Conservation (phyloP, 2,329 filamentous ascomycete genomes). For the Colletotrichum noveboracense region DNA sequence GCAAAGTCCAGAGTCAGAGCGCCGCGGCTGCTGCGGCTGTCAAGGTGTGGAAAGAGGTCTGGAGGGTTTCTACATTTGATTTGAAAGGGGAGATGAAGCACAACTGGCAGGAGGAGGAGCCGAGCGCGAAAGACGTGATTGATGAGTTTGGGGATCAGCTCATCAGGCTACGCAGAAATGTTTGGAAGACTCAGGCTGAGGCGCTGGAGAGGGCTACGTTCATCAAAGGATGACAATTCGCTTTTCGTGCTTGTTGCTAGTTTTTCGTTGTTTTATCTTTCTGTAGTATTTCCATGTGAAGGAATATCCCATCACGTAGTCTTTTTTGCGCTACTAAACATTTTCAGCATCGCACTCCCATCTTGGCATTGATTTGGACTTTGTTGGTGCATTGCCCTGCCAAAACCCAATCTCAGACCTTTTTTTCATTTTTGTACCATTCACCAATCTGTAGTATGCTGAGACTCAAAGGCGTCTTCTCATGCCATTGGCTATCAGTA, state of each 20-base stretch:
- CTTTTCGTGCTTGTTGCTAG: neutral
- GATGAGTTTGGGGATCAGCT: neutral
- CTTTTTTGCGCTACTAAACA: neutral
- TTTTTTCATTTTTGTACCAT: neutral
- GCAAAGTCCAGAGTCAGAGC: conserved; percentile 37
- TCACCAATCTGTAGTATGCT: neutral
- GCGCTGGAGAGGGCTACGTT: neutral
- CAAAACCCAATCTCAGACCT: neutral
- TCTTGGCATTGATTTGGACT: neutral
- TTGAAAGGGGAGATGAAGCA: neutral
- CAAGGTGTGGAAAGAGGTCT: conserved; percentile 42
- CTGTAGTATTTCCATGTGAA: neutral
- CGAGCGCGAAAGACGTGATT: neutral
- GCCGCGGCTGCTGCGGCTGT: conserved; percentile 39
- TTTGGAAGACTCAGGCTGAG: neutral
- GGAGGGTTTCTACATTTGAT: conserved; percentile 40
- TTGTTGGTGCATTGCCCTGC: neutral
- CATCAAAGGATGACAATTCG: neutral
- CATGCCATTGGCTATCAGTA: neutral
- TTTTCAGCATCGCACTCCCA: neutral
- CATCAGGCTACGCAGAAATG: neutral
- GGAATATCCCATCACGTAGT: neutral
- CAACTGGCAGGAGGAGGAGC: neutral
- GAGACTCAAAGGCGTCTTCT: neutral
- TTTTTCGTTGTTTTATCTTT: neutral